Base-by-base conservation (phyloP, 1,139 yeast genomes). In the Arxiozyma telluris region DNA sequence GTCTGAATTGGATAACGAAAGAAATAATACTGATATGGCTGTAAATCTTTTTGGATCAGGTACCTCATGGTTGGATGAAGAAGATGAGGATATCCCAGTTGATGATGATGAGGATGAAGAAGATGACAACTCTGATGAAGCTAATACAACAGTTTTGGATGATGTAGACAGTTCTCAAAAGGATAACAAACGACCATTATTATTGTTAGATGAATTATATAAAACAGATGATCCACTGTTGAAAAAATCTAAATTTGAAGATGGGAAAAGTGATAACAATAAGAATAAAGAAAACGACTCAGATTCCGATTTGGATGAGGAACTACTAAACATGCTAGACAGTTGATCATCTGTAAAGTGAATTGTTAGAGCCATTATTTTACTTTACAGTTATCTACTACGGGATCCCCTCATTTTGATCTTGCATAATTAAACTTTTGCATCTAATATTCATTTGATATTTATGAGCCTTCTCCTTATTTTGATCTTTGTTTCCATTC, bases 221-320 rank as follows among this genome's bases (percentile, higher is more conserved):
- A 47, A 47, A 43, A 47, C 43, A 15, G 21, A 44, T n/a, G 44
- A 47, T 25, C 23, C 34, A n/a, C 4, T 34, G 6, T 17, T 27
- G n/a, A 42, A 46, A 27, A 52, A 30, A 22, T n/a, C 41, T 25
- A 34, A 53, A 21, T 21, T 22, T 3, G 48, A 39, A 22, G 52
- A 38, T 23, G 48, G 12, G n/a, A 17, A 25, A 3, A 46, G 30
- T 22, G 38, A 38, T 17, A 20, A 38, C 7, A 6, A 25, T 7
- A 46, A 22, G 12, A 25, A 38, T n/a, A 20, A 45, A 38, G 57
- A 54, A n/a, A 63, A 58, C 15, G 66, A 62, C 5, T 61, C 63
- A 47, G 71, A 64, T 27, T 72, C 72, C n/a, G 74, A 66, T 43
- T 60, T 74, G 47, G 76, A 74, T 51, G 72, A 71, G 39, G 77